A percentile compares a stretch with the other conserved stretches of the same genome.
phyloP scores from a whole-genome alignment of 23 red algal species.

The Gracilaria domingensis region DNA sequence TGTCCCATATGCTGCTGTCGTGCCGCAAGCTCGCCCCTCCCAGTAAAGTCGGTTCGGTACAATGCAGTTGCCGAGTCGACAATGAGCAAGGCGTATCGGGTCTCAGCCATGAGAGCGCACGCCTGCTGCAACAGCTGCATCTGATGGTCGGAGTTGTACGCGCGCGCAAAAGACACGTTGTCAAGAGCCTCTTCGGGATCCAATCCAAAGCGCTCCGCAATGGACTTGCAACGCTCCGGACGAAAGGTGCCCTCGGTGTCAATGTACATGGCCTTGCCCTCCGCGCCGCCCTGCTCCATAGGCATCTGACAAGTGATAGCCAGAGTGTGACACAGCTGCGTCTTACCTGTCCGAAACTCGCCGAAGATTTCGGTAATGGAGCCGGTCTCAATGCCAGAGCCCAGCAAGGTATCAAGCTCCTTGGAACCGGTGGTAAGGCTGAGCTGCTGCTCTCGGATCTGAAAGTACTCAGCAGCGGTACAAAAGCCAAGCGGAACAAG shows the following conservation, averaged over 20 bases:
- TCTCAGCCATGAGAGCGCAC: slow-evolving; percentile 91
- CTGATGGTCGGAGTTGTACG: slow-evolving; percentile 98
- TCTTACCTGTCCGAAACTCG: slow-evolving; percentile 98
- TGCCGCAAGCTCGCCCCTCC: slow-evolving; percentile 94
- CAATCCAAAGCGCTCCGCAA: slow-evolving; percentile 91
- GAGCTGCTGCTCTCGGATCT: slow-evolving; percentile 82
- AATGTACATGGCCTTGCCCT: slow-evolving; percentile 98
- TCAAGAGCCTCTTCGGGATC: slow-evolving; percentile 94
- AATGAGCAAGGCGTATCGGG: slow-evolving; percentile 90
- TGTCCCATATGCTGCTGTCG: slow-evolving; percentile 97
- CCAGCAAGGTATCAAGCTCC: slow-evolving; percentile 91
- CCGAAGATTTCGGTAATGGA: slow-evolving; percentile 98
- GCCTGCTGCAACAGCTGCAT: slow-evolving; percentile 90
- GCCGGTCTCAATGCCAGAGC: slow-evolving; percentile 95
- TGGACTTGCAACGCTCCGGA: slow-evolving; percentile 89
- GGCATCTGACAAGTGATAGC: slow-evolving; percentile 97
- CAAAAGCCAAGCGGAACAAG: slow-evolving; percentile 93
- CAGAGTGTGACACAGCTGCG: slow-evolving; percentile 96
- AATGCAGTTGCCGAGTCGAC: slow-evolving; percentile 97
- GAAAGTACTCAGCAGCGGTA: slow-evolving; percentile 82
- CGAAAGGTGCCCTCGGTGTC: slow-evolving; percentile 98
- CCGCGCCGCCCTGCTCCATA: slow-evolving; percentile 91
- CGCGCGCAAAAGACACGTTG: slow-evolving; percentile 95
- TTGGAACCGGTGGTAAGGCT: slow-evolving; percentile 91
- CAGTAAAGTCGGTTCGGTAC: slow-evolving; percentile 97